Percentiles rank a stretch among this genome's conserved stretches.
phyloP scores from a whole-genome alignment of 768 basidiomycete genomes.

The Leccinellum albellum region DNA sequence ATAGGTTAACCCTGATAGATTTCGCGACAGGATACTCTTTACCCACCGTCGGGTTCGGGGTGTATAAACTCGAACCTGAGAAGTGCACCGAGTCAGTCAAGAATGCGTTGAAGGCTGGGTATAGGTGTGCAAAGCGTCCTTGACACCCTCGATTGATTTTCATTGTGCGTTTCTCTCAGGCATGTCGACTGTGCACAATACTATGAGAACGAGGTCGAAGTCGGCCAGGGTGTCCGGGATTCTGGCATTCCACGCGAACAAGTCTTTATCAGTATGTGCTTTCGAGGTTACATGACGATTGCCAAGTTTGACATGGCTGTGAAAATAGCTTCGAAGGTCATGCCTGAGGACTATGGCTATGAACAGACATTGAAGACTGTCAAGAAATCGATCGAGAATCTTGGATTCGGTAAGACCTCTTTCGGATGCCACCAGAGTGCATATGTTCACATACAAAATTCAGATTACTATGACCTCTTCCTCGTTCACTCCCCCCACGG shows the following conservation, averaged over 20 bases:
- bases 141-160: background rate
- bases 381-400: slow-evolving; percentile 22
- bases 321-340: slow-evolving; percentile 24
- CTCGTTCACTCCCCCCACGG: slow-evolving; percentile 43
- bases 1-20: background rate
- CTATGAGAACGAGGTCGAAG: slow-evolving; percentile 25
- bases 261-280: slow-evolving; percentile 27
- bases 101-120: slow-evolving; percentile 23
- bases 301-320: background rate
- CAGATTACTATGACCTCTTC: slow-evolving; percentile 46
- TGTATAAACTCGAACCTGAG: slow-evolving; percentile 13
- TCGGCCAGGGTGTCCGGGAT: slow-evolving; percentile 25
- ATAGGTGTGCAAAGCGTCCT: slow-evolving; percentile 16
- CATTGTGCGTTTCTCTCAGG: slow-evolving; percentile 8
- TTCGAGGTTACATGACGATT: background rate
- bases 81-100: slow-evolving; percentile 13
- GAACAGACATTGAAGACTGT: slow-evolving; percentile 13
- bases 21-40: slow-evolving; percentile 17
- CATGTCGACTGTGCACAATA: slow-evolving; percentile 26
- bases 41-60: slow-evolving; percentile 27
- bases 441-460: background rate
- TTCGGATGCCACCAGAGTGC: background rate
- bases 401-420: slow-evolving; percentile 17
- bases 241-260: slow-evolving; percentile 25
- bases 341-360: slow-evolving; percentile 5